Evolutionary conservation across 2,329 filamentous ascomycete genomes (phyloP), one percentile per base, ranked within the genome.

Genomic region (Curvularia eragrostidis): DNA sequence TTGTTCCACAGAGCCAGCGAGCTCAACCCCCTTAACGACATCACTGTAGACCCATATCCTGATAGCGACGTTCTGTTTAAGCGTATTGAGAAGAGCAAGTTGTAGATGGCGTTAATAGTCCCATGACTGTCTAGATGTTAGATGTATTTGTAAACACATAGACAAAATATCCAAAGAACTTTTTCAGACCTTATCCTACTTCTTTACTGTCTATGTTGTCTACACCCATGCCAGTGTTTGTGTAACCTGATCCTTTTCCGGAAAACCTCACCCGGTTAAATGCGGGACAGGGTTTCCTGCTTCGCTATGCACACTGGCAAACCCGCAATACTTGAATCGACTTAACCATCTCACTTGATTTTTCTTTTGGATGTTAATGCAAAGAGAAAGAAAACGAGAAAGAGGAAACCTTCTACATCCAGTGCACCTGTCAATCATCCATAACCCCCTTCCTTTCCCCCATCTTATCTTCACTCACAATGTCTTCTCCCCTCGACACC

Each of bases 1-100:
- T 82, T 93, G 80, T 93, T 92, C 78, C 80, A 87, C 68, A 80
- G 90, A 13, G 90, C 90, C 0, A 88, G 85, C 59, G 84, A 90
- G 79, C 77, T 89, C 66, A 93, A 93, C 69, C 90, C 90, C 1
- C 78, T 93, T 43, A 93, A 93, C 70, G 83, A 85, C 18, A 79
- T 91, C 54, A 87, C 87, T 0, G 85, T 91, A 55, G 89, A 93
- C 66, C 89, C 89, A 1, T 90, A 91, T 73, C 89, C 89, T 6
- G 82, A 87, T 65, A 87, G 79, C 58, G 79, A 80, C 59, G 81
- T 84, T 3, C 67, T 90, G 67, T 83, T 90, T 69, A 88, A 85
- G 82, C 85, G 83, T 66, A 82, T 86, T 59, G 81, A 84, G 62
- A 83, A 82, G 79, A 82, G 81, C 62, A 85, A 84, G 75, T 70